Conservation (phyloP, 2,329 filamentous ascomycete genomes). For the Ceratocystis ficicola region DNA sequence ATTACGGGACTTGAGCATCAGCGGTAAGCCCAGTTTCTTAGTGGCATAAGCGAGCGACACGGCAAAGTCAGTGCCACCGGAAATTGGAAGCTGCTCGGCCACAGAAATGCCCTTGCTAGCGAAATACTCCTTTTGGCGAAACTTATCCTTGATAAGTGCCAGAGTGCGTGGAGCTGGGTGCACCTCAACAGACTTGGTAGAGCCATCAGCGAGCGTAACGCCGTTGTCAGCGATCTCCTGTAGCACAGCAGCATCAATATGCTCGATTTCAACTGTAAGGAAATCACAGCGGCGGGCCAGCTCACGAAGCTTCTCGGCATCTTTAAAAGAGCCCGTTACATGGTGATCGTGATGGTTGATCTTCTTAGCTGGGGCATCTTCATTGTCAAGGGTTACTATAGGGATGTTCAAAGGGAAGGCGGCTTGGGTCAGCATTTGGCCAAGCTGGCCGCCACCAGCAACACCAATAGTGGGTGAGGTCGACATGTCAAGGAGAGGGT, state of each 20-base stretch:
- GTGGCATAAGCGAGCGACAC: constrained; percentile 53
- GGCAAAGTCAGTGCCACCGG: constrained; percentile 40
- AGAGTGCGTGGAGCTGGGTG: constrained; percentile 81
- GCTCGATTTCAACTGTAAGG: constrained; percentile 88
- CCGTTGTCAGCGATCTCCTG: constrained; percentile 64
- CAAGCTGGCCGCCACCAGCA: constrained; percentile 60
- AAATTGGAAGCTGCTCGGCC: constrained; percentile 56
- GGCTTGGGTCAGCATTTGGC: constrained; percentile 88
- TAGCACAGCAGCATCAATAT: constrained; percentile 79
- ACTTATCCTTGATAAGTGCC: constrained; percentile 88
- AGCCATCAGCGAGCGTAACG: constrained; percentile 40
- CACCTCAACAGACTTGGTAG: constrained; percentile 44
- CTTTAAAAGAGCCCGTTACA: constrained; percentile 78
- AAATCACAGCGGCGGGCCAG: constrained; percentile 68
- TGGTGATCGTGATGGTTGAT: constrained; percentile 64
- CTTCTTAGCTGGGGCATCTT: constrained; percentile 70
- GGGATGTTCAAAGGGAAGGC: constrained; percentile 62
- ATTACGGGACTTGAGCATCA: constrained; percentile 85
- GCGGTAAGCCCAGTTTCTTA: constrained; percentile 60
- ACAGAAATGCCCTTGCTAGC: constrained; percentile 55
- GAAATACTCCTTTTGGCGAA: constrained; percentile 73
- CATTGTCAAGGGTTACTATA: constrained; percentile 66
- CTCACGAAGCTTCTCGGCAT: constrained; percentile 62
- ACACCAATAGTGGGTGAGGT: constrained; percentile 38
- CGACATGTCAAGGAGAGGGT: constrained; percentile 24